Evolutionary conservation across 306 rosid species (phyloP), one percentile per base, ranked within the genome.

Genomic region (Styphnolobium japonicum): DNA sequence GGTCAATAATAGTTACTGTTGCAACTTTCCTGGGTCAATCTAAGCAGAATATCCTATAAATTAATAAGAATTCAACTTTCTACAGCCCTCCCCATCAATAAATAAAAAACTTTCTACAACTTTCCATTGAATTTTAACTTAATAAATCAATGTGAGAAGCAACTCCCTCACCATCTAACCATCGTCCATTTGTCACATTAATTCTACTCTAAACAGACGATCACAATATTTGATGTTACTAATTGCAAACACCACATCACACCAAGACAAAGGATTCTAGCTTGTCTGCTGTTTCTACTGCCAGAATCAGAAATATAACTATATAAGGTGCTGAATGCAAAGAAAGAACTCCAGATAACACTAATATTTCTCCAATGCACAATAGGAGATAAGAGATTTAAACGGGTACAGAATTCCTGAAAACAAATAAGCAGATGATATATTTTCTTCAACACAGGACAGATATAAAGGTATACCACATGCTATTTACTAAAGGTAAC

Each of bases 1-100:
- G 68, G 40, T 61, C 43, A 79, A 37, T 3, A 83, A 55, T 15
- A 52, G 18, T 81, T 81, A 76, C 73, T 34, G 37, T 36, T 77
- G 8, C 18, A 77, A 36, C 29, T 51, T 64, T 22, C 46, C 45
- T 9, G 22, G 42, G 19, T 42, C 42, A 60, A 45, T 37, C 36
- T 71, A 49, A 61, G 58, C 48, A 73, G 60, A 80, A 39, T 72
- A 77, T 34, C 39, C 63, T 1, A 73, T 33, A 22, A 33, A 67
- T 73, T 73, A 34, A 14, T 65, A 27, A 46, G 27, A 27, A 27
- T 27, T 27, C 31, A 27, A n/a, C n/a, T n/a, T n/a, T n/a, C n/a
- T n/a, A n/a, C n/a, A 27, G 31, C 31, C 31, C 3, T 27, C 31
- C 31, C 31, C 31, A 3, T 27, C 31, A 27, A 27, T 27, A 27